phyloP scores from a whole-genome alignment of 495 filamentous ascomycete genomes.

The Penicillium verhagenii region DNA sequence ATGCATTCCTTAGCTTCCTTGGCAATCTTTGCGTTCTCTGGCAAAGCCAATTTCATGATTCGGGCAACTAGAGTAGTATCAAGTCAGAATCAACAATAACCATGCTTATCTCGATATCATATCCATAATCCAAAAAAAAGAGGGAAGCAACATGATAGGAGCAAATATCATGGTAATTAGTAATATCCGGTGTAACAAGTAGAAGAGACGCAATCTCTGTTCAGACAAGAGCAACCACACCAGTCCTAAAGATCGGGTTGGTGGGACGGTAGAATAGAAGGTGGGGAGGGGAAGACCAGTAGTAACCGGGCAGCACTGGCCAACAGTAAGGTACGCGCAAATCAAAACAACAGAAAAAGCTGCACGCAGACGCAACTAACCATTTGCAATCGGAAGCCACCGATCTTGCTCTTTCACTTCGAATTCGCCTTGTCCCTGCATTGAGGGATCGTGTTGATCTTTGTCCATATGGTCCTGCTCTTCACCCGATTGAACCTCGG shows the following conservation, averaged over 20 bases:
- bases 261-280: conserved; percentile 5
- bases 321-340: conserved; percentile 58
- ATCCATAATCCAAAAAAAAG: background rate
- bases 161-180: background rate
- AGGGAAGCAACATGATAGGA: background rate
- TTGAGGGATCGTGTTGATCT: conserved; percentile 62
- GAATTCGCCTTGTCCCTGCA: conserved; percentile 75
- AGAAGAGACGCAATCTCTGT: background rate
- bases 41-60: conserved; percentile 96
- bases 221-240: background rate
- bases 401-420: conserved; percentile 99
- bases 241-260: background rate
- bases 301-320: conserved; percentile 27
- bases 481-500: conserved; percentile 89
- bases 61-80: conserved; percentile 90
- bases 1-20: conserved; percentile 99
- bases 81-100: conserved; percentile 65
- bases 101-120: background rate
- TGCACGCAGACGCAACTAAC: conserved; percentile 70
- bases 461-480: conserved; percentile 74
- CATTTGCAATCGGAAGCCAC: conserved; percentile 99
- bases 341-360: conserved; percentile 51
- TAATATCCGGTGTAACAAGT: background rate
- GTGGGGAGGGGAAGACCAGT: conserved; percentile 21
- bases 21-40: conserved; percentile 98